Evolutionary conservation across 192 early-diverging fungal species (phyloP), one percentile per base, ranked within the genome.

Genomic region (Entomortierella beljakovae): DNA sequence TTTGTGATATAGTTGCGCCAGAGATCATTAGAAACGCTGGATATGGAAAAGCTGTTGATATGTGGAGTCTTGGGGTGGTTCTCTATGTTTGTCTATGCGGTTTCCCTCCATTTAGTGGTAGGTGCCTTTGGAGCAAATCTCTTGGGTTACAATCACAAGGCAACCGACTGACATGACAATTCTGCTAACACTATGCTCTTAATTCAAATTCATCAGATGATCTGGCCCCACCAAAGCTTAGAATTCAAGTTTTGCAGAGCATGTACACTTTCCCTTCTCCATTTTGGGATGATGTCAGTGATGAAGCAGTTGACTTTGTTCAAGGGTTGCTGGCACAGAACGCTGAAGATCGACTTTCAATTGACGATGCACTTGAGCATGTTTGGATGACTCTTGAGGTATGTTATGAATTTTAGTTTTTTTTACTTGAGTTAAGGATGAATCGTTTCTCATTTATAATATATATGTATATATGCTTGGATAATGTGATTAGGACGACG

Each of bases 21-120:
- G 97, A 98, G 80, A 90, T 98, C 18, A 87, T 97, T 61, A 85
- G 77, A 61, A 87, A 68, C 80, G 89, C 86, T 82, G 84, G 80
- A 42, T 95, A 95, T 80, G 85, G 89, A 34, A 85, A 88, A 26
- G 87, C 84, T 40, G 92, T 96, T 15, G 97, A 99, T 69, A 86
- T 99, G 85, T 99, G 97, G 97, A 95, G 93, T 53, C 80, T 96
- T 15, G 97, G 97, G 10, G 96, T 97, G 0, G 95, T 98, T 43
- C 88, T 96, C n/a, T 98, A 97, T 80, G 93, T 97, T 61, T 92
- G 92, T 54, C 84, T 98, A 7, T 96, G 93, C 75, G 94, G 97
- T 6, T 92, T 89, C 70, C 93, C 93, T 26, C 97, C 97, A 29
- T 98, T 98, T 73, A 79, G 61, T 80, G 87, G 65, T 87, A 90